Conservation (phyloP, 441 rosid species). For the Erodium moschatum region DNA sequence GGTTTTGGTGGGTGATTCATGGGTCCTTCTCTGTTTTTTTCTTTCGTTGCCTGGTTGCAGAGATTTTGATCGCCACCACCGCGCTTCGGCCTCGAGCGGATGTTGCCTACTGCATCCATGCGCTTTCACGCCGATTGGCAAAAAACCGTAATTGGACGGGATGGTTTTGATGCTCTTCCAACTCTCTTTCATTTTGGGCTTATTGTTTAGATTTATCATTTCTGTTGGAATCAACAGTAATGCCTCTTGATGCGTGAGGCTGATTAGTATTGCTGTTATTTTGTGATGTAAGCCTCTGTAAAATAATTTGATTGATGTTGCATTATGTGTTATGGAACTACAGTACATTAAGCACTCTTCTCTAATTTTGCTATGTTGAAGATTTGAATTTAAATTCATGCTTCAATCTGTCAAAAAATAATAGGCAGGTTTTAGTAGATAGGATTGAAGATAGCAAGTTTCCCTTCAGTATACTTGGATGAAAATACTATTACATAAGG, state of each 20-base stretch:
- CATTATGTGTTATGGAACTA: too few relatives aligned
- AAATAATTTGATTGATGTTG: background rate
- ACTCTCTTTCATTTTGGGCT: background rate
- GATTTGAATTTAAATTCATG: background rate
- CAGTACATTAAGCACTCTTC: too few relatives aligned
- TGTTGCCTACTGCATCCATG: constrained; percentile 64
- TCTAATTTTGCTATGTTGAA: background rate
- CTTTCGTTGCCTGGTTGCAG: constrained; percentile 29
- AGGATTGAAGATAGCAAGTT: background rate
- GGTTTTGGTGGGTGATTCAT: constrained; percentile 1
- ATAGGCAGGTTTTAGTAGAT: background rate
- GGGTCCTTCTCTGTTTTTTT: constrained; percentile 9
- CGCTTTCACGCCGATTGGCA: constrained; percentile 56
- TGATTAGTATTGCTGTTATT: background rate
- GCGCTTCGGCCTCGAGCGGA: constrained; percentile 66
- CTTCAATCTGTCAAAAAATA: background rate
- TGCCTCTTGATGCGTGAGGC: too few relatives aligned
- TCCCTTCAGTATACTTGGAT: too few relatives aligned
- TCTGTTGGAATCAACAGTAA: too few relatives aligned
- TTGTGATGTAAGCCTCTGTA: background rate
- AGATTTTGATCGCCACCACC: constrained; percentile 65
- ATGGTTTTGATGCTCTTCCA: background rate
- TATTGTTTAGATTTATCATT: background rate
- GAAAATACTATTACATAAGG: too few relatives aligned
- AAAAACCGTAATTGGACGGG: constrained; percentile 80